phyloP scores from a whole-genome alignment of 352 stramenopile species.

The Phytopythium cucurbitacearum region DNA sequence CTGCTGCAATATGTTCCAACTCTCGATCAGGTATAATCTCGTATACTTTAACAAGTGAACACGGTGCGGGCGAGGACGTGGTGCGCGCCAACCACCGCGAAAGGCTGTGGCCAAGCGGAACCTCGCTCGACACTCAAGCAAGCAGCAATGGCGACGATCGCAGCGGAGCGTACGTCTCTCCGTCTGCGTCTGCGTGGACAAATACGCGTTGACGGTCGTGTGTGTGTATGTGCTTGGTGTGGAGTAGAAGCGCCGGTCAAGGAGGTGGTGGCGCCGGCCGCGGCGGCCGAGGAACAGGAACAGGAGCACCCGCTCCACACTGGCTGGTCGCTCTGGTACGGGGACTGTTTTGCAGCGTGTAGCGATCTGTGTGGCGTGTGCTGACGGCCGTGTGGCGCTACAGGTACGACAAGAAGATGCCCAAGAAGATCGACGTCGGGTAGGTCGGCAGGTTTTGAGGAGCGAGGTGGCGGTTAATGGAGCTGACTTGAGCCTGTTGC shows the following conservation, averaged over 20 bases:
- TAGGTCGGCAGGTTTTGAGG: conserved; percentile 18
- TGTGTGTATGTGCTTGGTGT: not conserved
- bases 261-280: conserved; percentile 15
- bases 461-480: not conserved
- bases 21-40: no score
- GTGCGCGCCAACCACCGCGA: no score
- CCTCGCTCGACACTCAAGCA: no score
- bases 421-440: conserved; percentile 86
- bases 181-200: no score
- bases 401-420: conserved; percentile 94
- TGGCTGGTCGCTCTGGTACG: conserved; percentile 85
- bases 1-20: no score
- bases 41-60: no score
- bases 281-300: conserved; percentile 31
- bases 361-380: not conserved
- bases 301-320: conserved; percentile 86
- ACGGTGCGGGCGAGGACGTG: no score
- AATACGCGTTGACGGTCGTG: no score
- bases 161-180: no score
- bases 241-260: conserved; percentile 4
- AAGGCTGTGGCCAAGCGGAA: no score
- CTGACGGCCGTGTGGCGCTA: conserved; percentile 6
- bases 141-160: no score
- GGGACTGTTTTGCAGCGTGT: not conserved
- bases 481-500: conserved; percentile 6